phyloP scores from a whole-genome alignment of 1,139 yeast species.

The Pneumocystis canis region DNA sequence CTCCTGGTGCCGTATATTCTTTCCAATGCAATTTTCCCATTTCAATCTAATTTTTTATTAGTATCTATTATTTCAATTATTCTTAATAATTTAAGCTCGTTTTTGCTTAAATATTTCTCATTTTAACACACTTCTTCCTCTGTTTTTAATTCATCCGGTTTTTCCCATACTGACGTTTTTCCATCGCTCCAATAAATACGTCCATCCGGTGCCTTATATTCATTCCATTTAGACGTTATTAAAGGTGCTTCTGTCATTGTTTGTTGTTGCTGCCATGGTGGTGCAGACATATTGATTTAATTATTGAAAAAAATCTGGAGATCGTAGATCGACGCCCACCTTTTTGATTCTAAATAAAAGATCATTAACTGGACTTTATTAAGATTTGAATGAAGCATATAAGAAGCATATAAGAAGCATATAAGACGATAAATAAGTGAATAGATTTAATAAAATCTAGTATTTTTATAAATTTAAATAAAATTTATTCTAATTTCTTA shows the following conservation, averaged over 20 bases:
- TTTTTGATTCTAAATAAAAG: too few species aligned
- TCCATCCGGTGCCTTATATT: slow-evolving; percentile 53
- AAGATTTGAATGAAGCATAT: too few species aligned
- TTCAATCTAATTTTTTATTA: slow-evolving; percentile 17
- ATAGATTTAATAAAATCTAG: too few species aligned
- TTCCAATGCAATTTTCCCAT: slow-evolving; percentile 42
- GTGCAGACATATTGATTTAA: neutral
- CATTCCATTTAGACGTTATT: slow-evolving; percentile 41
- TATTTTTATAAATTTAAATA: too few species aligned
- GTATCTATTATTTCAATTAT: too few species aligned
- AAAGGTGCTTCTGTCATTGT: slow-evolving; percentile 14
- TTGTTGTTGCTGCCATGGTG: neutral
- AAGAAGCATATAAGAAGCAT: neutral
- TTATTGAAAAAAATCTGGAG: neutral
- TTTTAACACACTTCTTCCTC: slow-evolving; percentile 3
- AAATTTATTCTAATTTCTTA: too few species aligned
- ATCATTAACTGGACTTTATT: too few species aligned
- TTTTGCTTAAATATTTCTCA: neutral
- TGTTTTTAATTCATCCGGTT: slow-evolving; percentile 32
- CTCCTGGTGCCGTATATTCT: slow-evolving; percentile 50
- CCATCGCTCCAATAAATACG: slow-evolving; percentile 56
- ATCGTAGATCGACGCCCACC: neutral
- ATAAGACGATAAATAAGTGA: too few species aligned
- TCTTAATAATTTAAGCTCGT: too few species aligned
- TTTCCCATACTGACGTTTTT: slow-evolving; percentile 63